Evolutionary conservation across 345 rosid genomes (phyloP), one percentile per base, ranked within the genome.

Genomic region (Populus deltoides): DNA sequence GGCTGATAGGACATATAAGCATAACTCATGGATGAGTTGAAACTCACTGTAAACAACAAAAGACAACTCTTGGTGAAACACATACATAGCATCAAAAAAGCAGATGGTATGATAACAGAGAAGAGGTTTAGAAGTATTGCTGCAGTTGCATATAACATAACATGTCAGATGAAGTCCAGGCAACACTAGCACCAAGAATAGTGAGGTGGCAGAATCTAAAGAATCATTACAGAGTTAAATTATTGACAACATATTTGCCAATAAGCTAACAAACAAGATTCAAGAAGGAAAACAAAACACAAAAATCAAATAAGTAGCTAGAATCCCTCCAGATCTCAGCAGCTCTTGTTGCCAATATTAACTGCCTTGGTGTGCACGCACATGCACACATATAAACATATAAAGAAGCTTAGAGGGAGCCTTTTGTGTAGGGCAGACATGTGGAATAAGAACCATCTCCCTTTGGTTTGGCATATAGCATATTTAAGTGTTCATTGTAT

Each of bases 21-120:
- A 97, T 78, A 97, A 82, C 90, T 94, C 99, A 78, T 97, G 98
- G 78, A 97, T 94, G 88, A 97, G 98, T 79, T 92, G 95, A 87
- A 97, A 94, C 85, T 97, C 99, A 80, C 99, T 97, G 97, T 79
- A 79, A 73, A 86, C 33, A 82, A 71, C 70, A 73, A 88, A 85
- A 73, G 62, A 78, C 24, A 74, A 68, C 35, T 35, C 51, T 78
- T 67, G 51, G 65, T 51, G n/a, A 73, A 16, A 39, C 7, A 41
- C 29, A 72, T 10, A 68, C 9, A 35, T 22, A 51, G 31, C n/a
- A 11, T 5, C 33, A 49, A 8, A 57, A 31, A 57, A 77, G 35
- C 7, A 27, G 22, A 31, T 0, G 13, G 12, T 16, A 43, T n/a
- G 78, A 45, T 7, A 75, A 47, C 22, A 15, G 31, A 75, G 47